Percentiles rank a stretch among this genome's conserved stretches.
phyloP scores from a whole-genome alignment of 164 flowering plant species.

The Malania oleifera region DNA sequence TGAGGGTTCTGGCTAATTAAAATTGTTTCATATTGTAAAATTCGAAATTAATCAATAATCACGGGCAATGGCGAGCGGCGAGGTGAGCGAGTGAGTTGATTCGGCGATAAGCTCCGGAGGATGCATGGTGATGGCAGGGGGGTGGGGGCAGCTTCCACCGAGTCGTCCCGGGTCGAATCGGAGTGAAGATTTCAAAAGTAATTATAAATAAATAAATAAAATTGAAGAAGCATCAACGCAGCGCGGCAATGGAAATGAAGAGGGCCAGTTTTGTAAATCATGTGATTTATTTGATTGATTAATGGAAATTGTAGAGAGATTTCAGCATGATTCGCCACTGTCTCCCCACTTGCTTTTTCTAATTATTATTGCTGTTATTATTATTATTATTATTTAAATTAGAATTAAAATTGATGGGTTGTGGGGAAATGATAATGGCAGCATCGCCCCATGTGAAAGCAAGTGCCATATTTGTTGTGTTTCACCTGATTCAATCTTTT shows the following conservation, averaged over 20 bases:
- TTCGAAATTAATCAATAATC: too few species aligned
- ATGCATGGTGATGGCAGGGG: slow-evolving; percentile 45
- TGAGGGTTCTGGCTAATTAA: background rate
- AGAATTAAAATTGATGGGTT: slow-evolving; percentile 13
- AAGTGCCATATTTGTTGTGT: background rate
- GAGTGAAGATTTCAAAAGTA: too few species aligned
- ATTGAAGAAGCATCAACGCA: too few species aligned
- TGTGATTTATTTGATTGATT: slow-evolving; percentile 23
- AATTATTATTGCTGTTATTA: too few species aligned
- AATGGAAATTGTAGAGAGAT: slow-evolving; percentile 23
- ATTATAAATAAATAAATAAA: too few species aligned
- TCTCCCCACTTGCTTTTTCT: background rate
- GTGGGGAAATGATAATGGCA: slow-evolving; percentile 18
- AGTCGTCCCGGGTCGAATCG: slow-evolving; percentile 68
- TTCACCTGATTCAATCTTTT: slow-evolving; percentile 14
- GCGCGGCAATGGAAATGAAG: background rate
- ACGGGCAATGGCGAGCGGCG: too few species aligned
- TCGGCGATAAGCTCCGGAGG: slow-evolving; percentile 31
- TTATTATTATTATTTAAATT: too few species aligned
- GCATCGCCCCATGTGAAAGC: slow-evolving; percentile 18
- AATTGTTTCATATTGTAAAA: too few species aligned
- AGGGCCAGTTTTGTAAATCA: slow-evolving; percentile 24
- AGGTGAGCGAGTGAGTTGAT: too few species aligned
- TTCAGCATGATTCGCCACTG: slow-evolving; percentile 8
- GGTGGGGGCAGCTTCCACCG: slow-evolving; percentile 31